A percentile compares a stretch with the other conserved stretches of the same genome.
phyloP scores from a whole-genome alignment of 1,284 basidiomycete species.

The Cutaneotrichosporon cutaneum region DNA sequence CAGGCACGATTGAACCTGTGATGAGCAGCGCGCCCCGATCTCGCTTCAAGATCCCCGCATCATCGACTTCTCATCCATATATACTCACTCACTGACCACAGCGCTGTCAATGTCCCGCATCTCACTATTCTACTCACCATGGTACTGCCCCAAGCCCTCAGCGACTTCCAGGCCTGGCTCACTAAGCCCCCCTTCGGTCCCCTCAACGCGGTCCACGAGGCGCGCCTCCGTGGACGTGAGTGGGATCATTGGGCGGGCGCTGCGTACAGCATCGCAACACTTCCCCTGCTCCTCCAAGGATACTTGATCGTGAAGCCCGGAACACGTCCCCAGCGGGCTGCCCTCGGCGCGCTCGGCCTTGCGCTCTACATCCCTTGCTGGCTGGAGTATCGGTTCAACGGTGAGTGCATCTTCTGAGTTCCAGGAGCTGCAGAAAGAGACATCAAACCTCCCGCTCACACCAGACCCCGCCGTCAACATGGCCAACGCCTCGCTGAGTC shows the following conservation, averaged over 20 bases:
- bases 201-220: conserved; percentile 11
- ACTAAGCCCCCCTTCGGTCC: conserved; percentile 12
- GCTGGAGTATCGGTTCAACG: neutral
- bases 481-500: neutral
- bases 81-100: neutral
- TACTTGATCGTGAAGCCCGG: neutral
- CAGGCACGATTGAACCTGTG: neutral
- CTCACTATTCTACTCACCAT: neutral
- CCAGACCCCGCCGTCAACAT: neutral
- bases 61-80: neutral
- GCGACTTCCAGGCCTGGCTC: neutral
- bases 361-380: neutral
- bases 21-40: neutral
- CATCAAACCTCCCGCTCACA: neutral
- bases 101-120: neutral
- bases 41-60: neutral
- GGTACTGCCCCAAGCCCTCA: neutral
- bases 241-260: neutral
- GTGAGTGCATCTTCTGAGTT: neutral
- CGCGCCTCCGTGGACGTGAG: neutral
- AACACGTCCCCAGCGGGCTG: neutral
- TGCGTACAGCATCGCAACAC: neutral
- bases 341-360: neutral
- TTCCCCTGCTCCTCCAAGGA: neutral
- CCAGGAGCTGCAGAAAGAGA: neutral